These are phyloP conservation scores for Penicillium sp. DNA, from an alignment of 2,329 filamentous ascomycete species.

Conservation along the genomic window DNA sequence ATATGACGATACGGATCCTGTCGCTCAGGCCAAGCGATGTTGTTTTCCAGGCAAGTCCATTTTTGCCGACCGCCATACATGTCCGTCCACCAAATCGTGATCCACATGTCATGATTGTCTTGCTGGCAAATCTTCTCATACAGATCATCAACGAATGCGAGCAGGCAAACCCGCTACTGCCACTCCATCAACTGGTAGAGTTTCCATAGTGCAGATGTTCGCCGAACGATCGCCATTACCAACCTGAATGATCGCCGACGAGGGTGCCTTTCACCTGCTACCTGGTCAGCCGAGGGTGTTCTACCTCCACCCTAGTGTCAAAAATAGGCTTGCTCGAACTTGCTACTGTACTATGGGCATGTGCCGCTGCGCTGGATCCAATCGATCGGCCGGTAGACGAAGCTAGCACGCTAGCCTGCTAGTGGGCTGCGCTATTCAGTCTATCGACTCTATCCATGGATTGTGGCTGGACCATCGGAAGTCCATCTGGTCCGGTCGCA, in stretches of 20 bases:
- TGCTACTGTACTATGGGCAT: neutral
- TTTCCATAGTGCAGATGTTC: neutral
- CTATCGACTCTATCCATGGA: slow-evolving; percentile 16
- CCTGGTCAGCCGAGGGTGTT: neutral
- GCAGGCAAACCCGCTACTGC: neutral
- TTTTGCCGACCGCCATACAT: neutral
- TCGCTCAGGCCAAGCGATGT: neutral
- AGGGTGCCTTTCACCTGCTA: neutral
- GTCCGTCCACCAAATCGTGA: neutral
- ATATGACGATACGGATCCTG: neutral
- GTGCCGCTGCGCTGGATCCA: slow-evolving; percentile 15
- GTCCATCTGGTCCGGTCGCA: neutral
- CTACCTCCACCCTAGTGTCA: neutral
- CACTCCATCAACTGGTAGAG: neutral
- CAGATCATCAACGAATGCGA: neutral
- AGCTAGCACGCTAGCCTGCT: slow-evolving; percentile 13
- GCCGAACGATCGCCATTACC: neutral
- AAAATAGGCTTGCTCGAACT: slow-evolving; percentile 1
- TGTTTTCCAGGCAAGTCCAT: slow-evolving; percentile 1
- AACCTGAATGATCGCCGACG: slow-evolving; percentile 7
- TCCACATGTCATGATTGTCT: neutral
- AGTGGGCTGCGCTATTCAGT: slow-evolving; percentile 24
- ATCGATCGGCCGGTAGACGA: slow-evolving; percentile 12
- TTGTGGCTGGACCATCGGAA: slow-evolving; percentile 5
- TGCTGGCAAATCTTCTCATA: neutral